Evolutionary conservation across 345 rosid species (phyloP).

Genomic region (Ceriops tagal): DNA sequence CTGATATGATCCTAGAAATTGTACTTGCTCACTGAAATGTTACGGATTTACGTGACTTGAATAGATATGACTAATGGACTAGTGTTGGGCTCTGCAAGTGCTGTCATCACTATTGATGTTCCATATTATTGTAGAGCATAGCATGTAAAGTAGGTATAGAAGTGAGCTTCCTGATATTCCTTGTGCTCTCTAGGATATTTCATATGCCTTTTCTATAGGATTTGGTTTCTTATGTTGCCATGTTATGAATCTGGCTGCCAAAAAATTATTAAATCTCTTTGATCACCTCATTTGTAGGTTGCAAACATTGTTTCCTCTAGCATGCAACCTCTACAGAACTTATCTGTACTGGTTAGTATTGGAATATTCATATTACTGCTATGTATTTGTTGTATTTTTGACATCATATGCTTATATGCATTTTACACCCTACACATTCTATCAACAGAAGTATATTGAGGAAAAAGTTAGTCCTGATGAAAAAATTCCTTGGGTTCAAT

Average conservation of each 20-base stretch:
- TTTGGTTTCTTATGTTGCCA: too few species aligned
- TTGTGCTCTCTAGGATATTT: not conserved
- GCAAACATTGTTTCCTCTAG: conserved; percentile 69
- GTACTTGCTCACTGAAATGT: too few species aligned
- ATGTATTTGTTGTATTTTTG: not conserved
- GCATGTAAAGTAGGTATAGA: too few species aligned
- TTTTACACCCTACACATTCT: not conserved
- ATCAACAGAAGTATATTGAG: conserved; percentile 48
- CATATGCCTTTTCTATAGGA: too few species aligned
- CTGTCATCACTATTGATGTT: too few species aligned
- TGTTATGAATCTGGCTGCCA: too few species aligned
- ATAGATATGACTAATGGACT: too few species aligned
- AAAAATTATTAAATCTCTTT: not conserved
- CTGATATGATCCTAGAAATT: too few species aligned
- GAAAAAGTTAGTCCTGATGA: conserved; percentile 50
- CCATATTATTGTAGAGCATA: too few species aligned
- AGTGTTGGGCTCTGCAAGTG: too few species aligned
- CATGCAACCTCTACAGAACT: conserved; percentile 79
- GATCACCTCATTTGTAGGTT: conserved; percentile 39
- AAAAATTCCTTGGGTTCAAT: conserved; percentile 45
- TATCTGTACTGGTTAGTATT: conserved; percentile 50
- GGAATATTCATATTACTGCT: not conserved
- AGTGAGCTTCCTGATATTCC: not conserved
- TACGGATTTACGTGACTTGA: too few species aligned
- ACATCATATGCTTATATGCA: not conserved